Evolutionary conservation across 176 grass and related monocot genomes (phyloP).

Genomic region (Lolium multiflorum): DNA sequence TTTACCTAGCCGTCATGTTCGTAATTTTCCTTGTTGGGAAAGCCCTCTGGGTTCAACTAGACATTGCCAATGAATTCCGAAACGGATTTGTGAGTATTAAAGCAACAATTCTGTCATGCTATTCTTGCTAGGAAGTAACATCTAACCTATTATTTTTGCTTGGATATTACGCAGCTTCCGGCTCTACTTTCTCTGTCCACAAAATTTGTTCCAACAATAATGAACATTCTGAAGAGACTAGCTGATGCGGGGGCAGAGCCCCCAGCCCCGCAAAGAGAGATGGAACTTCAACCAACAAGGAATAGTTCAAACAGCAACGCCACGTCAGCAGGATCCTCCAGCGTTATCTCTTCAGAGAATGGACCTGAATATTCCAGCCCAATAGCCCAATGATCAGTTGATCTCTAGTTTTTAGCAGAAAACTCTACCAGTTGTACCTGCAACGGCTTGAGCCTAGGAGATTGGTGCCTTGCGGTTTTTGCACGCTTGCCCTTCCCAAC

Average conservation of each 20-base stretch:
- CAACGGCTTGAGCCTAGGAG: conserved; percentile 35
- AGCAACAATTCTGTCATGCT: conserved; percentile 20
- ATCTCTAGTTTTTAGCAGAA: conserved; percentile 40
- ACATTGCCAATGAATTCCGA: conserved; percentile 79
- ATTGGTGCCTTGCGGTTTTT: conserved; percentile 45
- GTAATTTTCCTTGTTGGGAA: conserved; percentile 83
- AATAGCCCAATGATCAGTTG: conserved; percentile 54
- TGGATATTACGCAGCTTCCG: conserved; percentile 61
- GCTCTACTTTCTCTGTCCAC: conserved; percentile 87
- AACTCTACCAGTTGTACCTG: conserved; percentile 36
- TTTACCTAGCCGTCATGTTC: conserved; percentile 83
- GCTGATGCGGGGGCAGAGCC: conserved; percentile 79
- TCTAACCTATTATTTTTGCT: conserved; percentile 34
- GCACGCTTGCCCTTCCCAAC: conserved; percentile 44
- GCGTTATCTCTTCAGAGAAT: conserved; percentile 53
- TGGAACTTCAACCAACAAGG: conserved; percentile 60
- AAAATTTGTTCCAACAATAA: conserved; percentile 93
- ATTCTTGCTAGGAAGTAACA: neutral
- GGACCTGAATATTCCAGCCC: conserved; percentile 72
- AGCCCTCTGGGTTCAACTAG: conserved; percentile 92
- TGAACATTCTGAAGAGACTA: conserved; percentile 94
- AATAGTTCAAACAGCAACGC: conserved; percentile 70
- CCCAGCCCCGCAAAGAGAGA: conserved; percentile 53
- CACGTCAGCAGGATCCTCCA: conserved; percentile 75
- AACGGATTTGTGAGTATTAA: conserved; percentile 82